Percentiles rank a stretch among this genome's conserved stretches.
phyloP scores from a whole-genome alignment of 2,329 filamentous ascomycete genomes.

The Colletotrichum sp. region DNA sequence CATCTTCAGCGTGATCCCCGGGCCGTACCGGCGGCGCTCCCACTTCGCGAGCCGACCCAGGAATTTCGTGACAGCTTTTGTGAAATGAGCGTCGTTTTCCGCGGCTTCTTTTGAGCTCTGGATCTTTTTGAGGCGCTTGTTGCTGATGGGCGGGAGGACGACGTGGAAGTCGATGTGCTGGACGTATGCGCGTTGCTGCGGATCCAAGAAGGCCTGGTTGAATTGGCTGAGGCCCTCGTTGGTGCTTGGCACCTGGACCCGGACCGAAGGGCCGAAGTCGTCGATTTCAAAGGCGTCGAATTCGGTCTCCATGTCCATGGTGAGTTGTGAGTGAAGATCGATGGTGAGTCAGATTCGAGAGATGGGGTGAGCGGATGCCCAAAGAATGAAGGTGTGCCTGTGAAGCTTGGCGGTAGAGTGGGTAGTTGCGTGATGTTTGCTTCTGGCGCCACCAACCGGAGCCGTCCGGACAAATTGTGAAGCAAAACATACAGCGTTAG shows the following conservation, averaged over 20 bases:
- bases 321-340: neutral
- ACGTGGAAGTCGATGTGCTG: neutral
- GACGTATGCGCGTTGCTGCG: neutral
- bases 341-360: neutral
- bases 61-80: neutral
- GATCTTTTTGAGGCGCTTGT: neutral
- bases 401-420: neutral
- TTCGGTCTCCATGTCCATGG: neutral
- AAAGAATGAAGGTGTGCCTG: neutral
- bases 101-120: neutral
- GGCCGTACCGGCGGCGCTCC: neutral
- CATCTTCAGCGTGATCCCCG: neutral
- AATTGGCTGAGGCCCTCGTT: neutral
- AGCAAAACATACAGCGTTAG: neutral
- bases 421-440: conserved; percentile 1
- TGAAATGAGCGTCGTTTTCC: neutral
- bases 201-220: neutral
- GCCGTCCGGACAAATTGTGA: neutral
- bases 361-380: neutral
- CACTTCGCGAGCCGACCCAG: neutral
- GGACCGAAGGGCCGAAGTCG: neutral
- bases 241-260: neutral
- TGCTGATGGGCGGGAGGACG: neutral
- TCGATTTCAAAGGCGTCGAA: neutral
- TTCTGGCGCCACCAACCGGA: neutral